A percentile compares a stretch with the other conserved stretches of the same genome.
Evolutionary conservation across 306 rosid species (phyloP).

Genomic region (Ochetophila trinervis): DNA sequence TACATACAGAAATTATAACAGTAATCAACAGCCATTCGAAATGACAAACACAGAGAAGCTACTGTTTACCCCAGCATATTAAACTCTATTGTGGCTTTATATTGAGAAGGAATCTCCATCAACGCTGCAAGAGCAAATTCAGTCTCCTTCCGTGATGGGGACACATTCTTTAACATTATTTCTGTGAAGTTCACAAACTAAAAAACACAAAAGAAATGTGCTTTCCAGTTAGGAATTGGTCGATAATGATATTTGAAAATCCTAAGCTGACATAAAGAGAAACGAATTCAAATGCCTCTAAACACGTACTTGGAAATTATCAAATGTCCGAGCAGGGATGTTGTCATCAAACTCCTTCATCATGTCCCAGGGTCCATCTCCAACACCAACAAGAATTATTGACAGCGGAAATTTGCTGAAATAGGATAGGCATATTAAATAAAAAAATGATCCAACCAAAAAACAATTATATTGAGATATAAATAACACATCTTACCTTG

Average conservation of each 20-base stretch:
- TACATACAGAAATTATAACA: conserved; percentile 5
- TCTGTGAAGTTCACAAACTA: conserved; percentile 87
- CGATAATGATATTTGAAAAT: not conserved
- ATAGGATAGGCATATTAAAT: conserved; percentile 25
- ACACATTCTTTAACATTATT: conserved; percentile 74
- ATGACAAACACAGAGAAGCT: conserved; percentile 12
- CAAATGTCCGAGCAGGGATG: conserved; percentile 81
- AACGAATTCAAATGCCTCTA: not conserved
- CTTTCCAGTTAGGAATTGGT: conserved; percentile 13
- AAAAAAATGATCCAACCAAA: conserved; percentile 12
- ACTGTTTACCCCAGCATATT: conserved; percentile 67
- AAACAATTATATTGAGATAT: not conserved
- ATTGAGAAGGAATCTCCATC: conserved; percentile 98
- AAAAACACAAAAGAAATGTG: conserved; percentile 19
- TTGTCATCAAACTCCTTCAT: conserved; percentile 95
- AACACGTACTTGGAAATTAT: conserved; percentile 80
- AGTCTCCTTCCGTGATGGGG: conserved; percentile 70
- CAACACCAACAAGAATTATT: conserved; percentile 90
- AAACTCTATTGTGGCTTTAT: conserved; percentile 85
- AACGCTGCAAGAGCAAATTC: conserved; percentile 91
- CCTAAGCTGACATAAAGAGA: conserved; percentile 1
- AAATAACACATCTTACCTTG: conserved; percentile 54
- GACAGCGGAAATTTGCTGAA: conserved; percentile 89
- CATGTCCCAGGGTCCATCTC: conserved; percentile 99
- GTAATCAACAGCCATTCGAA: conserved; percentile 5